Percentiles rank a stretch among this genome's conserved stretches.
Evolutionary conservation across 441 rosid genomes (phyloP).

Genomic region (Euphorbia corollata): DNA sequence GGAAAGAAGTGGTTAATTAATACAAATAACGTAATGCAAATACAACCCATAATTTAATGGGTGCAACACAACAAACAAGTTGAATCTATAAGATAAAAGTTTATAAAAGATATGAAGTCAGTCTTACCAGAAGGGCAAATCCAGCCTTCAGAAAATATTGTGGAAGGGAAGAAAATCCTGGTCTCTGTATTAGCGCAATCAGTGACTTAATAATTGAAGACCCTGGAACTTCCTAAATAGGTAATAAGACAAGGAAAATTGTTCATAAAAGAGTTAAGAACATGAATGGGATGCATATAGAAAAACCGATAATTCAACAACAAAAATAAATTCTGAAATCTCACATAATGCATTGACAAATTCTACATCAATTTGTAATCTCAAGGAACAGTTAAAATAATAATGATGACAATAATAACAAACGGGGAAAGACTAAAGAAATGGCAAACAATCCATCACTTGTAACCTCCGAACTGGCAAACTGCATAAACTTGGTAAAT

Average conservation of each 20-base stretch:
- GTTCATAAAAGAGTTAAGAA: constrained; percentile 9
- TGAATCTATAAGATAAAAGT: constrained; percentile 3
- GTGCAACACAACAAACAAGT: neutral
- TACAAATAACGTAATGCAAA: constrained; percentile 5
- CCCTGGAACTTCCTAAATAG: constrained; percentile 61
- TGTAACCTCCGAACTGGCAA: too few species aligned
- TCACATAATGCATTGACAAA: neutral
- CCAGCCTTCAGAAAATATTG: constrained; percentile 70
- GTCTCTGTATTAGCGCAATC: constrained; percentile 51
- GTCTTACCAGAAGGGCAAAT: constrained; percentile 68
- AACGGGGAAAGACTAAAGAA: neutral
- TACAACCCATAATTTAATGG: too few species aligned
- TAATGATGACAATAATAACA: neutral
- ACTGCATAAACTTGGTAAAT: neutral
- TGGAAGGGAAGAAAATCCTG: constrained; percentile 60
- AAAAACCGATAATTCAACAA: neutral
- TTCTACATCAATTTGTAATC: neutral
- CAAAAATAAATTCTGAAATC: neutral
- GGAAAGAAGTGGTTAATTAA: constrained; percentile 26
- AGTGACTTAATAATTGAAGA: constrained; percentile 55
- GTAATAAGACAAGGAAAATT: constrained; percentile 16
- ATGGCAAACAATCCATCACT: neutral
- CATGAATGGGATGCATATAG: neutral
- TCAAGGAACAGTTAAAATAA: neutral
- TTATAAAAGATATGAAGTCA: constrained; percentile 3